Evolutionary conservation across 1,284 basidiomycete genomes (phyloP), one percentile per base, ranked within the genome.

Genomic region (Irpex rosettiformis): DNA sequence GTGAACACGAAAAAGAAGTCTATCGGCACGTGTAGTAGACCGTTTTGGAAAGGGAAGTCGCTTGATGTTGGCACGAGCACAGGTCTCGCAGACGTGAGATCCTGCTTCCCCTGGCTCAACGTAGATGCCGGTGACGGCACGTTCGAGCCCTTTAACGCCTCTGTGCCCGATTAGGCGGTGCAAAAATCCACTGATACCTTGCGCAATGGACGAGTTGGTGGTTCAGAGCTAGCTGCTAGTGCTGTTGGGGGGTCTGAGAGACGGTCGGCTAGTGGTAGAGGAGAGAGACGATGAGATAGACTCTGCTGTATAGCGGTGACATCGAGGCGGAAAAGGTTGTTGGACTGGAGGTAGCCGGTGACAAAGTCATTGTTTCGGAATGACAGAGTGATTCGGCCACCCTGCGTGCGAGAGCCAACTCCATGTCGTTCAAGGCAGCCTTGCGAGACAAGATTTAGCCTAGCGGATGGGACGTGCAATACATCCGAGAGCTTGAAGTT

Each of bases 41-140:
- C 2, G 7, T 11, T 51, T 51, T 11, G 48, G 48, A 28, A 51
- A 51, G 11, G 48, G 48, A 1, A 51, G 48, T 27, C 48, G 48
- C 27, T 51, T 51, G 25, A 51, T 51, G 48, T 51, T 51, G 22
- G 48, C 48, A 18, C 48, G 48, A 8, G 48, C 48, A 27, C 48
- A 51, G 2, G 16, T 24, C 27, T 51, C 24, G 24, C 48, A 51
- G 4, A 24, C 13, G 24, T 51, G 22, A 3, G 3, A 24, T 16
- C 8, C 22, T 7, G 48, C 13, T 2, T 16, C 11, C 2, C 11
- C 24, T 10, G 48, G 16, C 7, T 24, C 25, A 11, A 11, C 3
- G 25, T 1, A 16, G 3, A 51, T 10, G 7, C 48, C 48, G 7
- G 48, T 18, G 10, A 16, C 8, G 11, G 48, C 25, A 2, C 22